Evolutionary conservation across 164 flowering plant genomes (phyloP).

Genomic region (Saururus chinensis): DNA sequence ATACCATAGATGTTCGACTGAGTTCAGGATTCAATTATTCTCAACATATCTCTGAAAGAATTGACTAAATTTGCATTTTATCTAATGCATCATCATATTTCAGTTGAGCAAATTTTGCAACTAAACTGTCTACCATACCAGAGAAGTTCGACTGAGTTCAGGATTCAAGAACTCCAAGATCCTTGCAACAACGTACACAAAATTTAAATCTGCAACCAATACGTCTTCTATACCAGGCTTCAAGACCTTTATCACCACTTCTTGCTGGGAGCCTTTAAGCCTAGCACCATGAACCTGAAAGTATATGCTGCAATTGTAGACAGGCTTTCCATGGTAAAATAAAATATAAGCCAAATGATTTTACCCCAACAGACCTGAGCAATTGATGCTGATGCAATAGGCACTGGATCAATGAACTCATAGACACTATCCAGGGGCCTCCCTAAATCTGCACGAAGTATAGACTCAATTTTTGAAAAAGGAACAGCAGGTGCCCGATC

Average conservation of each 20-base stretch:
- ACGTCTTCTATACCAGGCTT: constrained; percentile 94
- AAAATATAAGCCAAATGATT: not conserved
- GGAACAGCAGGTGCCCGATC: constrained; percentile 86
- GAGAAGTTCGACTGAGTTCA: constrained; percentile 70
- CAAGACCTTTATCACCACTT: constrained; percentile 89
- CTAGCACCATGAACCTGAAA: constrained; percentile 89
- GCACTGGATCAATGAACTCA: constrained; percentile 82
- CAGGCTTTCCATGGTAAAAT: not conserved
- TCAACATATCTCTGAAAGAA: too few relatives aligned
- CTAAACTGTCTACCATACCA: constrained; percentile 36
- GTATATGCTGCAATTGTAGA: not conserved
- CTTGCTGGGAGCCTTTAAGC: constrained; percentile 64
- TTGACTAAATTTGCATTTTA: too few relatives aligned
- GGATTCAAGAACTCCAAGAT: constrained; percentile 89
- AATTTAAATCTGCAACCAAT: constrained; percentile 87
- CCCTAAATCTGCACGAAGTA: constrained; percentile 63
- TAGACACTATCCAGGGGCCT: constrained; percentile 76
- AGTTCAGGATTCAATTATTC: constrained; percentile 84
- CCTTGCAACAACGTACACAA: constrained; percentile 77
- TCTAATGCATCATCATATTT: not conserved
- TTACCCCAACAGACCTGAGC: constrained; percentile 54
- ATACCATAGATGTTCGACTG: constrained; percentile 83
- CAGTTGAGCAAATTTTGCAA: not conserved
- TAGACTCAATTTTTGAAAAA: constrained; percentile 58
- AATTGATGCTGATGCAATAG: constrained; percentile 97